A percentile compares a stretch with the other conserved stretches of the same genome.
These are phyloP conservation scores for Microbotryum lychnidis-dioicae DNA, from an alignment of 1,284 basidiomycete species.

Conservation along the genomic window DNA sequence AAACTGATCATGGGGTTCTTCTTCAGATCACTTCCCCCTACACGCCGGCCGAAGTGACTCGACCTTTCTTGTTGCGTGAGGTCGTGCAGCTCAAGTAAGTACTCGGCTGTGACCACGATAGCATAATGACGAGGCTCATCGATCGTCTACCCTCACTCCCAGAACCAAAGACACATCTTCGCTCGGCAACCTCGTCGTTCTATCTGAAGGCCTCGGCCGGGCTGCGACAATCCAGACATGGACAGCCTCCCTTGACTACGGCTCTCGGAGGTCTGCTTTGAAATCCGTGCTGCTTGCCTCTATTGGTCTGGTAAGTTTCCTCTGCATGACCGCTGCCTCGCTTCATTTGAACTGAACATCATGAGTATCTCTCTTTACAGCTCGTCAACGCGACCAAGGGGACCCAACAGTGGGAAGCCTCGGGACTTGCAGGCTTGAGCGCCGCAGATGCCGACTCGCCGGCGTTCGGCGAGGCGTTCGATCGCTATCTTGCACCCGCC, in stretches of 20 bases:
- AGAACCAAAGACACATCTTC: constrained; percentile 19
- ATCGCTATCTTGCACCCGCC: constrained; percentile 9
- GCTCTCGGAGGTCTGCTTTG: constrained; percentile 4
- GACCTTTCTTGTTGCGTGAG: constrained; percentile 13
- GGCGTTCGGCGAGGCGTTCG: constrained; percentile 3
- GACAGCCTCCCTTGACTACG: constrained; percentile 4
- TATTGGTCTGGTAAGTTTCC: constrained; percentile 15
- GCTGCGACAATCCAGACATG: constrained; percentile 17
- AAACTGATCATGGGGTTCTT: neutral
- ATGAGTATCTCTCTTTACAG: too few species aligned
- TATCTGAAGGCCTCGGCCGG: constrained; percentile 13
- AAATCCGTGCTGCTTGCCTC: constrained; percentile 7
- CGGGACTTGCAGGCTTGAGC: too few species aligned
- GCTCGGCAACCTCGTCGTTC: constrained; percentile 20
- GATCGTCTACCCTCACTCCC: neutral
- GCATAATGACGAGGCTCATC: too few species aligned
- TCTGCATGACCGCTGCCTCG: too few species aligned
- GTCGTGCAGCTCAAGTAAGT: constrained; percentile 17
- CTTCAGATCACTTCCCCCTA: neutral
- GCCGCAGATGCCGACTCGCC: neutral
- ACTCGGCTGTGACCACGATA: too few species aligned
- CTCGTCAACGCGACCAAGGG: too few species aligned
- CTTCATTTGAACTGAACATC: too few species aligned
- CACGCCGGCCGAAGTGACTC: constrained; percentile 16
- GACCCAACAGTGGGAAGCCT: too few species aligned